Conservation (phyloP, 768 basidiomycete genomes). For the Filobasidium wieringae region DNA sequence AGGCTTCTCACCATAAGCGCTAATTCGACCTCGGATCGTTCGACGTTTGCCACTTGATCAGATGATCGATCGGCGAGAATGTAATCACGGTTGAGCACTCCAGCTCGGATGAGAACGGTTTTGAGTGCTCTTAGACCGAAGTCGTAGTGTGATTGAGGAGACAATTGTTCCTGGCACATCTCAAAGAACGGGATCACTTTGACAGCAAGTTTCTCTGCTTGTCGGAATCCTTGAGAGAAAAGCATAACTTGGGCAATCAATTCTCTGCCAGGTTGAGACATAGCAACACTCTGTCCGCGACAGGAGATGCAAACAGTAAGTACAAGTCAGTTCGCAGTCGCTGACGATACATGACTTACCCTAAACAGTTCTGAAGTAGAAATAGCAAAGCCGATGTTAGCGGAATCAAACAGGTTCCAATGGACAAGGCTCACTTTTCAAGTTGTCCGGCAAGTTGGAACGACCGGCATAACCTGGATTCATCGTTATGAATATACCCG, state of each 20-base stretch:
- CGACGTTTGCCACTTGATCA: slow-evolving; percentile 32
- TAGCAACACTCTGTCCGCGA: slow-evolving; percentile 65
- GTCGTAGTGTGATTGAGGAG: slow-evolving; percentile 95
- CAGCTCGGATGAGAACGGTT: slow-evolving; percentile 88
- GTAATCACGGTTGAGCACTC: slow-evolving; percentile 77
- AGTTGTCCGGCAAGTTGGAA: slow-evolving; percentile 49
- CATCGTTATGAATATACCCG: slow-evolving; percentile 98
- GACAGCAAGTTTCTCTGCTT: slow-evolving; percentile 90
- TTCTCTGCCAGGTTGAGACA: slow-evolving; percentile 96
- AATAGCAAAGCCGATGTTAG: slow-evolving; percentile 42
- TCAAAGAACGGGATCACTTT: slow-evolving; percentile 99
- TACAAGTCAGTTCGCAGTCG: slow-evolving; percentile 5
- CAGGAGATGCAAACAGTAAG: too few relatives aligned
- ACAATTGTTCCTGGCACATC: slow-evolving; percentile 92
- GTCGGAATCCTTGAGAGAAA: slow-evolving; percentile 98
- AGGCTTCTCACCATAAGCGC: slow-evolving; percentile 97
- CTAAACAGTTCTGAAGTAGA: slow-evolving; percentile 91
- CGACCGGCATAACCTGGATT: slow-evolving; percentile 97
- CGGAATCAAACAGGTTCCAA: background rate
- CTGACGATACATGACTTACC: slow-evolving; percentile 44
- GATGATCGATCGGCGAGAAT: too few relatives aligned
- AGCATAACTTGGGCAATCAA: slow-evolving; percentile 99
- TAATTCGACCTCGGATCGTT: slow-evolving; percentile 65
- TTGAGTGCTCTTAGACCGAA: slow-evolving; percentile 96
- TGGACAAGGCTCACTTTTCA: slow-evolving; percentile 35